Base-by-base conservation (phyloP, 2,329 filamentous ascomycete species). In the Nemania bipapillata region DNA sequence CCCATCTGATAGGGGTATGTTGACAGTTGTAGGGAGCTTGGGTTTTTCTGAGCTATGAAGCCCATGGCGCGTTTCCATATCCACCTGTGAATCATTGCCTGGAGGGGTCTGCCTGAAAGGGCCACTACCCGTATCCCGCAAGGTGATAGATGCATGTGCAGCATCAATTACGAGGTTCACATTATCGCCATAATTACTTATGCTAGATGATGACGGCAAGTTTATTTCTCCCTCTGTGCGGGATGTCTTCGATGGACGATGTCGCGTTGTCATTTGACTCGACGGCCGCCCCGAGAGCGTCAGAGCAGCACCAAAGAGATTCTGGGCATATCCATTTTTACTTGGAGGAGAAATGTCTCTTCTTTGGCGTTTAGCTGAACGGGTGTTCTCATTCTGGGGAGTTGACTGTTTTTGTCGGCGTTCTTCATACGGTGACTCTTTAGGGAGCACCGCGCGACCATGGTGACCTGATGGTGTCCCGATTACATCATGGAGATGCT, bases 391-490 rank as follows among this genome's bases (percentile, higher is more conserved):
- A 20, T 74, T 69, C 11, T 72, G 73, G 42, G 70, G 72, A 20
- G 30, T 70, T 65, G 74, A 54, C 24, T 73, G 65, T 72, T 77
- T 82, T 30, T 72, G 83, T 75, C 84, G 82, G 42, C 85, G 81
- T 63, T 87, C 81, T 71, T 93, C 91, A 69, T 88, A 93, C 0
- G 91, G 91, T 0, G 91, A 92, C 60, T 85, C 85, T 7, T 76
- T 79, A 0, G 88, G 85, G 3, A 90, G 75, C 2, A 83, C 72
- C 2, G 90, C 86, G 74, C 90, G 89, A 0, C 89, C 89, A 74
- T 89, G 84, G 8, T 88, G 86, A 0, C 89, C 87, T 63, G 86
- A 89, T 11, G 88, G 88, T 1, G 87, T 89, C 0, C 90, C 90
- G 30, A 94, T 84, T 15, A 93, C 74, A 57, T 89, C 84, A 72